These are phyloP conservation scores for Phaeosphaeriaceae sp. DNA, from an alignment of 2,329 filamentous ascomycete species.

Conservation along the genomic window DNA sequence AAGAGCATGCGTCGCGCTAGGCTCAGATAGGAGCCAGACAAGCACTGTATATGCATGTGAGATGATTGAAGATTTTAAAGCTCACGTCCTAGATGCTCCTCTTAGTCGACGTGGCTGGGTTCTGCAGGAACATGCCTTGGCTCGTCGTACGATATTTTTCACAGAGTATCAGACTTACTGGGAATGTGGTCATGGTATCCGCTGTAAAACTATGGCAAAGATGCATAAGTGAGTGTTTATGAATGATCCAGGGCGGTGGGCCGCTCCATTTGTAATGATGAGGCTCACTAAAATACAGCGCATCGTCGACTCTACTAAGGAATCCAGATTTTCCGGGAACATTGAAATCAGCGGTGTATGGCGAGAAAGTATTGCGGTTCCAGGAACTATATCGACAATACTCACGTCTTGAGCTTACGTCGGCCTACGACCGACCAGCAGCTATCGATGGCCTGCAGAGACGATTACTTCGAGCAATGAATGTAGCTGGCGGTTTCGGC, in stretches of 20 bases:
- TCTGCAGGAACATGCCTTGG: conserved; percentile 32
- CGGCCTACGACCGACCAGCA: conserved; percentile 32
- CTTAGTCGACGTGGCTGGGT: conserved; percentile 33
- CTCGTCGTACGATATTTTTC: conserved; percentile 33
- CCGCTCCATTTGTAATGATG: too few species aligned
- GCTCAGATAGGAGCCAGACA: too few species aligned
- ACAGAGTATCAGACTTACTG: conserved; percentile 32
- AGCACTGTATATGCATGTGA: too few species aligned
- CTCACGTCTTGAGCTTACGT: conserved; percentile 29
- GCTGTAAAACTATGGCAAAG: conserved; percentile 22
- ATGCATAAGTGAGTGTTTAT: conserved; percentile 2
- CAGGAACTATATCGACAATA: conserved; percentile 35
- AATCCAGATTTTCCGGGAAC: too few species aligned
- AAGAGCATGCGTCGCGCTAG: too few species aligned
- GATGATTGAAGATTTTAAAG: neutral
- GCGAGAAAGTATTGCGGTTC: conserved; percentile 20
- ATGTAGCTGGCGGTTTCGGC: conserved; percentile 15
- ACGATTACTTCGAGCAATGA: neutral
- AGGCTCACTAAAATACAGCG: too few species aligned
- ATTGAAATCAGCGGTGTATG: conserved; percentile 1
- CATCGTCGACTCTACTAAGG: too few species aligned
- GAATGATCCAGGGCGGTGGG: too few species aligned
- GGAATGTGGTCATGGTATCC: conserved; percentile 28
- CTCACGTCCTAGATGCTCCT: conserved; percentile 18
- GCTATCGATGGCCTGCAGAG: conserved; percentile 31